A percentile compares a stretch with the other conserved stretches of the same genome.
Conservation (phyloP, 2,329 filamentous ascomycete species). For the Massarina eburnea region DNA sequence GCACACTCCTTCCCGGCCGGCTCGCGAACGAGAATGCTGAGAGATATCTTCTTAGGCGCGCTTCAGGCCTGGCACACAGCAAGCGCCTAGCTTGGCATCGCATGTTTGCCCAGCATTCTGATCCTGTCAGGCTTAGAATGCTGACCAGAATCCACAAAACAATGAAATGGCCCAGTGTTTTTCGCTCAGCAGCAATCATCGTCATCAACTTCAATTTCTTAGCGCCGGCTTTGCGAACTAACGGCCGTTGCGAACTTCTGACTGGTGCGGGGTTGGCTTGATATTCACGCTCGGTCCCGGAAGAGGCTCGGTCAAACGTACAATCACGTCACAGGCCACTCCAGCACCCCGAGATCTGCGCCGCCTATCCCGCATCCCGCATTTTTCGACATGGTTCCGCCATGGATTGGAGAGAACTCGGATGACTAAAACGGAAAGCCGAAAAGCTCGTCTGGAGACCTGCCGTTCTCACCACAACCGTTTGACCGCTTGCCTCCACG, state of each 20-base stretch:
- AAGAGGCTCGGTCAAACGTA: conserved; percentile 8
- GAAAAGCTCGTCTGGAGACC: conserved; percentile 14
- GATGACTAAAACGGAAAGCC: conserved; percentile 15
- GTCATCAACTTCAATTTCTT: background rate
- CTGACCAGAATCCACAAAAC: conserved; percentile 1
- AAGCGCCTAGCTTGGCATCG: conserved; percentile 1
- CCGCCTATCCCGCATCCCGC: conserved; percentile 17
- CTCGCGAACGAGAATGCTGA: conserved; percentile 2
- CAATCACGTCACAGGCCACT: conserved; percentile 11
- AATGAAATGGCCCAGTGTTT: conserved; percentile 2
- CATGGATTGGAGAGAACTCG: conserved; percentile 9
- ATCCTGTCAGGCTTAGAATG: background rate
- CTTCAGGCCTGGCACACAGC: conserved; percentile 2
- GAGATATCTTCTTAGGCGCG: conserved; percentile 2
- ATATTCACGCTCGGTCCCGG: background rate
- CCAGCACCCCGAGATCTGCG: conserved; percentile 21
- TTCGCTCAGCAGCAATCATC: background rate
- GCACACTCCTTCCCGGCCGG: background rate
- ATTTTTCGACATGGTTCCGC: conserved; percentile 18
- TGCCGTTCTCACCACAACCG: conserved; percentile 4
- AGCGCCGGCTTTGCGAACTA: background rate
- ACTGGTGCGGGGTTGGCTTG: background rate
- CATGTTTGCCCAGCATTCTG: background rate
- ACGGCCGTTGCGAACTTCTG: background rate
- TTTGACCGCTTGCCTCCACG: conserved; percentile 10